Conservation (phyloP, 1,284 basidiomycete species). For the Pisolithus thermaeus region DNA sequence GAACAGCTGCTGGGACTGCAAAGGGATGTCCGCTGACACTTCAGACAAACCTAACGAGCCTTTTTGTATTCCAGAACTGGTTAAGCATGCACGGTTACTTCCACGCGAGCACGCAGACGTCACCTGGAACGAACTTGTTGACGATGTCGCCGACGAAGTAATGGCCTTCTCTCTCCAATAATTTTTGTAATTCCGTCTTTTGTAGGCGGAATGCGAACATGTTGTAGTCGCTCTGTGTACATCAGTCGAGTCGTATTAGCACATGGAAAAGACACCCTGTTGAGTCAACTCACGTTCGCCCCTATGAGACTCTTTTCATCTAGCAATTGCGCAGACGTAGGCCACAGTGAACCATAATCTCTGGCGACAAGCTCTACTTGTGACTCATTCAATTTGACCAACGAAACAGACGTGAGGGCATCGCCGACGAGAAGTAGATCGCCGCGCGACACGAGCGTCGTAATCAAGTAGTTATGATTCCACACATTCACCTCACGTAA, state of each 20-base stretch:
- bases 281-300: slow-evolving; percentile 57
- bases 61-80: slow-evolving; percentile 14
- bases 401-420: slow-evolving; percentile 75
- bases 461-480: slow-evolving; percentile 78
- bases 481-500: slow-evolving; percentile 52
- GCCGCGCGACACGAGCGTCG: slow-evolving; percentile 48
- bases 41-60: slow-evolving; percentile 40
- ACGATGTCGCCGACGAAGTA: slow-evolving; percentile 69
- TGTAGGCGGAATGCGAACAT: slow-evolving; percentile 64
- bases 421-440: slow-evolving; percentile 68
- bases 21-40: slow-evolving; percentile 27
- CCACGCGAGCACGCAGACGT: slow-evolving; percentile 3
- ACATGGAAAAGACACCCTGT: not conserved
- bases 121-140: slow-evolving; percentile 65
- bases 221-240: slow-evolving; percentile 62
- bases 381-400: slow-evolving; percentile 49
- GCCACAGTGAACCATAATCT: slow-evolving; percentile 77
- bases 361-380: slow-evolving; percentile 60
- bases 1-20: slow-evolving; percentile 65
- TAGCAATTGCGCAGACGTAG: slow-evolving; percentile 52
- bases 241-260: slow-evolving; percentile 2
- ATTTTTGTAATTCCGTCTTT: slow-evolving; percentile 30
- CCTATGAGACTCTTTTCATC: slow-evolving; percentile 60
- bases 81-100: slow-evolving; percentile 6
- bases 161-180: slow-evolving; percentile 56